Evolutionary conservation across 1,284 basidiomycete species (phyloP).

Genomic region (Xerocomus cyaneibrunnescens): DNA sequence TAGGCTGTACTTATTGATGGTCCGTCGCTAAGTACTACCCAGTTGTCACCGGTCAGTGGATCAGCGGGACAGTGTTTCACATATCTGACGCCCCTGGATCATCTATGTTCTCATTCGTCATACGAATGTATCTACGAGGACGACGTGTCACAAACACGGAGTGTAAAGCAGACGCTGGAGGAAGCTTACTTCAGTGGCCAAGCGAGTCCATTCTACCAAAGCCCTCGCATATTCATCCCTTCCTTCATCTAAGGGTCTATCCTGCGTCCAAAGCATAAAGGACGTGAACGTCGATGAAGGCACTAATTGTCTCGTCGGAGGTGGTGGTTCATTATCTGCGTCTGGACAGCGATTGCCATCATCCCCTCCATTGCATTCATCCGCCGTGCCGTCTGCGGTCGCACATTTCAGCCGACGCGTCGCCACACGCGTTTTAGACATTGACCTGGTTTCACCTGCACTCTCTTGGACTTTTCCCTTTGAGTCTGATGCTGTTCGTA

Average conservation of each 20-base stretch:
- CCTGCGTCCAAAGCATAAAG: conserved; percentile 71
- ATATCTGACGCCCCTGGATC: neutral
- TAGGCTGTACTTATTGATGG: too few species aligned
- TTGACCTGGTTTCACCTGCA: conserved; percentile 8
- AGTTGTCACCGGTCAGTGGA: too few species aligned
- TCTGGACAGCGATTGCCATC: too few species aligned
- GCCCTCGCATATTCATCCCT: conserved; percentile 67
- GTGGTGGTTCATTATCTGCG: conserved; percentile 10
- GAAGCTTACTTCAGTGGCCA: conserved; percentile 56
- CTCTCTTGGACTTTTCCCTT: conserved; percentile 21
- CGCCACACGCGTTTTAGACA: conserved; percentile 9
- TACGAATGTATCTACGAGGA: conserved; percentile 27
- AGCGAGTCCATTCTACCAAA: conserved; percentile 62
- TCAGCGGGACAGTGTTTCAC: neutral
- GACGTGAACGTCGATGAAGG: conserved; percentile 56
- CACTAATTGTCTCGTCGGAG: conserved; percentile 38
- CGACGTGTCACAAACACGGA: neutral
- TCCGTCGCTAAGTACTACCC: too few species aligned
- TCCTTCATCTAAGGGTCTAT: conserved; percentile 63
- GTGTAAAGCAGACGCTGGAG: neutral
- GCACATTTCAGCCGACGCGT: conserved; percentile 6
- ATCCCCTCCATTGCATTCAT: conserved; percentile 22
- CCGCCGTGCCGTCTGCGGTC: conserved; percentile 2
- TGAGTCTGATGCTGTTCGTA: conserved; percentile 38
- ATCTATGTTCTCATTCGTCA: conserved; percentile 17